A percentile compares a stretch with the other conserved stretches of the same genome.
Evolutionary conservation across 371 early-diverging fungal species (phyloP).

Genomic region (Actinomucor elegans): DNA sequence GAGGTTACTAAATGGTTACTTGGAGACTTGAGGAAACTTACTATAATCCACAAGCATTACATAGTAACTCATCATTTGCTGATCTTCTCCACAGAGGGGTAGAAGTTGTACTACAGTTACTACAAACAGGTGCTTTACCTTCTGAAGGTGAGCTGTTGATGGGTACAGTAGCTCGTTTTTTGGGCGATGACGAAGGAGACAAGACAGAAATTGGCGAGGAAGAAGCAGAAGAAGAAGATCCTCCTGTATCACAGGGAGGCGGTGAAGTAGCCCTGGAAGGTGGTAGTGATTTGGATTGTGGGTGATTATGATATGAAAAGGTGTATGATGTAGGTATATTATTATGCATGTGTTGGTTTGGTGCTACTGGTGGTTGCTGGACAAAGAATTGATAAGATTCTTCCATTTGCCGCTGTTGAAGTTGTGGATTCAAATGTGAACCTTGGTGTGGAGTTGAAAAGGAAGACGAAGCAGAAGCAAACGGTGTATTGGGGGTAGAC

Average conservation of each 20-base stretch:
- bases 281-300: slow-evolving; percentile 26
- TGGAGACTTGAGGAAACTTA: slow-evolving; percentile 14
- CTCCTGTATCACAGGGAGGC: neutral
- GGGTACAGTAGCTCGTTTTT: slow-evolving; percentile 9
- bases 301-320: neutral
- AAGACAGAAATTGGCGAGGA: neutral
- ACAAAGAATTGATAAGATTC: slow-evolving; percentile 1
- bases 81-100: slow-evolving; percentile 97
- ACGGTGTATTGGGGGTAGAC: slow-evolving; percentile 23
- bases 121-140: slow-evolving; percentile 53
- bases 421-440: no score
- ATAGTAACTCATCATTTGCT: slow-evolving; percentile 75
- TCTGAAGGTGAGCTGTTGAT: slow-evolving; percentile 19
- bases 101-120: slow-evolving; percentile 85
- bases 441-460: neutral
- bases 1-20: no score
- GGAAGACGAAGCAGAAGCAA: neutral
- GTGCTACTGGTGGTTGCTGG: neutral
- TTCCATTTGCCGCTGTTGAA: neutral
- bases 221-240: neutral
- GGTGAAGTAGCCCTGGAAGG: slow-evolving; percentile 21
- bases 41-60: slow-evolving; percentile 96
- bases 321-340: neutral
- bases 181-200: slow-evolving; percentile 4
- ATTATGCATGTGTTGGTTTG: neutral